Conservation (phyloP, 768 basidiomycete species). For the Panellus pusillus region DNA sequence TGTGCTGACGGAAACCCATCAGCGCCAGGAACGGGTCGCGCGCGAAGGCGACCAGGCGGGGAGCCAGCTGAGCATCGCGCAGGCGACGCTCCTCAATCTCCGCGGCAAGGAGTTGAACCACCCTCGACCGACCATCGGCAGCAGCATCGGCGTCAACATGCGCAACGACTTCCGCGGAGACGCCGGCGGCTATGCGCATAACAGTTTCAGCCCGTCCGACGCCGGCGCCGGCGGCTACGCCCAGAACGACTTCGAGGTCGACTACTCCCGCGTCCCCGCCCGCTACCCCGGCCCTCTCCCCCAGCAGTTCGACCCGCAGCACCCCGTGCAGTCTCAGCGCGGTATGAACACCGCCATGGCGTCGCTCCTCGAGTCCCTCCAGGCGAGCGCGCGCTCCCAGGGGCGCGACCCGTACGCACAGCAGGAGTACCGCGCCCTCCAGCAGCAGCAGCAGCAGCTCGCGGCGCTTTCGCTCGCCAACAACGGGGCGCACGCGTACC, state of each 20-base stretch:
- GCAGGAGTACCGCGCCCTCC: slow-evolving; percentile 18
- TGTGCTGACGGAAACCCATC: background rate
- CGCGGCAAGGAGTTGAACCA: slow-evolving; percentile 57
- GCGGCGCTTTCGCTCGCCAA: background rate
- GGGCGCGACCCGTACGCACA: slow-evolving; percentile 7
- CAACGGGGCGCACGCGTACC: background rate
- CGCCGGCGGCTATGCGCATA: background rate
- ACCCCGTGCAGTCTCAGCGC: slow-evolving; percentile 6
- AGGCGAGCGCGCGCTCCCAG: slow-evolving; percentile 13
- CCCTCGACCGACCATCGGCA: background rate
- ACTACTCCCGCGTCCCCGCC: slow-evolving; percentile 39
- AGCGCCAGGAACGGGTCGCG: slow-evolving; percentile 62
- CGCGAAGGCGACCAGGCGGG: slow-evolving; percentile 67
- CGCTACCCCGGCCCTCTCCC: slow-evolving; percentile 19
- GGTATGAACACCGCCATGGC: slow-evolving; percentile 41
- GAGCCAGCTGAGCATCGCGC: slow-evolving; percentile 70
- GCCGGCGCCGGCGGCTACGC: slow-evolving; percentile 27
- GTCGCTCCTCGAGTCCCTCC: slow-evolving; percentile 35
- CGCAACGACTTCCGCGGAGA: background rate
- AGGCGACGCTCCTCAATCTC: slow-evolving; percentile 74
- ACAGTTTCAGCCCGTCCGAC: slow-evolving; percentile 24
- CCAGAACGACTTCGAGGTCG: slow-evolving; percentile 34
- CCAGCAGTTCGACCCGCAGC: slow-evolving; percentile 7
- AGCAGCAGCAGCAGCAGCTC: slow-evolving; percentile 17
- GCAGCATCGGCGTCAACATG: background rate